Percentiles rank a stretch among this genome's conserved stretches.
phyloP scores from a whole-genome alignment of 768 basidiomycete species.

The Podaxis rugospora region DNA sequence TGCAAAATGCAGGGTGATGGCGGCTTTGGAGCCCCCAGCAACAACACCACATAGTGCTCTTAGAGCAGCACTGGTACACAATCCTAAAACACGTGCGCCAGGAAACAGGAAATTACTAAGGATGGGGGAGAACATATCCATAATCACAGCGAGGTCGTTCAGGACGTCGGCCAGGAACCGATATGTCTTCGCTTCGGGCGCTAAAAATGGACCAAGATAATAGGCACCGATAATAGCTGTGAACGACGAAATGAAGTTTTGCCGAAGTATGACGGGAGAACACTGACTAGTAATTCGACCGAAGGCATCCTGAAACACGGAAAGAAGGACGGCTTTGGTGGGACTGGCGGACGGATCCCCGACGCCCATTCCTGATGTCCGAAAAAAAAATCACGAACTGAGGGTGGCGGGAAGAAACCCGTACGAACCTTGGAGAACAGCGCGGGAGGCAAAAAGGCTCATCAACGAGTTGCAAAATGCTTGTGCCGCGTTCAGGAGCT shows the following conservation, averaged over 20 bases:
- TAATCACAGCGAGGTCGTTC: constrained; percentile 55
- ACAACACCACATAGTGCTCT: constrained; percentile 59
- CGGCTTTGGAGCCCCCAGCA: constrained; percentile 67
- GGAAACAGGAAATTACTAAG: constrained; percentile 37
- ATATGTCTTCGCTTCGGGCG: constrained; percentile 68
- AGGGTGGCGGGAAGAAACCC: background rate
- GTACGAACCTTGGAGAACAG: constrained; percentile 56
- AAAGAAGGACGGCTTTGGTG: constrained; percentile 60
- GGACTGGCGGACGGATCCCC: constrained; percentile 63
- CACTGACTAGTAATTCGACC: constrained; percentile 59
- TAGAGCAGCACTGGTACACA: constrained; percentile 57
- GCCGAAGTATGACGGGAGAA: background rate
- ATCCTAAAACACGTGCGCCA: constrained; percentile 38
- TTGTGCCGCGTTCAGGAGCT: constrained; percentile 61
- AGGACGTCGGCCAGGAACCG: constrained; percentile 63
- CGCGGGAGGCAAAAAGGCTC: constrained; percentile 58
- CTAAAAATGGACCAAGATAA: constrained; percentile 57
- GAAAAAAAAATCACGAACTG: background rate
- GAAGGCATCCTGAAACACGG: constrained; percentile 61
- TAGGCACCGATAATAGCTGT: constrained; percentile 63
- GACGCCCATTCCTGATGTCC: constrained; percentile 55
- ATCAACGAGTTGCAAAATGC: constrained; percentile 69
- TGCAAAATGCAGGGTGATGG: constrained; percentile 64
- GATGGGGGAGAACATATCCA: constrained; percentile 58
- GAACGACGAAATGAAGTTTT: background rate